Base-by-base conservation (phyloP, 352 stramenopile genomes). In the Plasmopara muralis region DNA sequence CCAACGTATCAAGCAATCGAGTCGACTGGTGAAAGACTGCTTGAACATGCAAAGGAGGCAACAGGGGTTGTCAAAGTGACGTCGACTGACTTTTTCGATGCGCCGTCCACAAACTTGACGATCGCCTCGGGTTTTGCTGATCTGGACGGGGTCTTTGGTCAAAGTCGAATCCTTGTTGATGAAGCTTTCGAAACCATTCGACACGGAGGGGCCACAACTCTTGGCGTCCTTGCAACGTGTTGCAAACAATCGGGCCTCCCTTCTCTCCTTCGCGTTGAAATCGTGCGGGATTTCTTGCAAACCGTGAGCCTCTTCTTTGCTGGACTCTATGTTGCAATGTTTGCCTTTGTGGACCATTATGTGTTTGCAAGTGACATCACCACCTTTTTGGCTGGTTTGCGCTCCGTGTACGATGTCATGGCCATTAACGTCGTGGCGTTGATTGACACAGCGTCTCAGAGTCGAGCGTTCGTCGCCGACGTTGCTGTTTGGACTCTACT, bases 261-360 rank as follows among this genome's bases (percentile, higher is more conserved):
- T 13, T 62, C 67, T 9, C 43, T 80, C 12, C 43, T 77, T 25
- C 64, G 68, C 8, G 42, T 81, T 7, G 70, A 76, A 15, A 77
- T 81, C 20, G 39, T 64, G n/a, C 67, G 70, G 3, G 70, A 81
- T 16, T 81, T 76, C 35, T 62, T 63, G n/a, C 68, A 77, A 44
- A 74, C 65, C 0, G 54, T 68, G 2, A 67, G 65, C 13, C 52
- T 81, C 6, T 72, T 81, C 30, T 75, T 81, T 60, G 60, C 56
- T 13, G 64, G 65, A 6, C 43, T 81, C 29, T 75, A 77, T 42
- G 57, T 31, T 18, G 43, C 62, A 9, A 47, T 72, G 7, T 33
- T 72, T 3, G 47, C 66, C 5, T 63, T 47, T 34, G 50, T 67
- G 18, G 40, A 60, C 8, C 18, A 15, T 2, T 50, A 72, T 16